These are phyloP conservation scores for Pseudozyma pruni DNA, from an alignment of 1,284 basidiomycete species.

Conservation along the genomic window DNA sequence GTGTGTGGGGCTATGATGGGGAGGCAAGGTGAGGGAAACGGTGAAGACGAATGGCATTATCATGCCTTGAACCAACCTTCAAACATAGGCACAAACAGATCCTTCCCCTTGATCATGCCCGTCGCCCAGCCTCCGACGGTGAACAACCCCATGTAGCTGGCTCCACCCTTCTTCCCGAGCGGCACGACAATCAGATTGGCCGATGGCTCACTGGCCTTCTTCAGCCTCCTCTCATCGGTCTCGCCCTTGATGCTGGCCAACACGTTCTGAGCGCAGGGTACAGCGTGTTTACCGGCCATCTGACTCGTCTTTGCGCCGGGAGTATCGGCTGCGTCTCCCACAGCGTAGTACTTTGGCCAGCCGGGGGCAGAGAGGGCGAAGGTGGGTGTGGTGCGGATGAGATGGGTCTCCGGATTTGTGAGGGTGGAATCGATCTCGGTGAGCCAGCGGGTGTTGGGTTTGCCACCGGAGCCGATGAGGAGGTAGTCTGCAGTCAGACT, in stretches of 20 bases:
- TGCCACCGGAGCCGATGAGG: conserved; percentile 69
- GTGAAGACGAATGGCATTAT: neutral
- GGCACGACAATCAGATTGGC: conserved; percentile 30
- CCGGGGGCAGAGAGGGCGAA: conserved; percentile 27
- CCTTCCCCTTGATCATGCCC: conserved; percentile 38
- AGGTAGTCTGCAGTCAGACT: conserved; percentile 68
- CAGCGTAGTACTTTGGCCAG: conserved; percentile 51
- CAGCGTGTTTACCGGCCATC: conserved; percentile 33
- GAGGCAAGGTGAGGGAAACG: neutral
- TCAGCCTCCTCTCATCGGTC: neutral
- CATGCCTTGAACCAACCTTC: conserved; percentile 24
- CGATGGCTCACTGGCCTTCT: conserved; percentile 11
- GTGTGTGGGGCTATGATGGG: neutral
- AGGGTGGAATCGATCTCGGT: conserved; percentile 58
- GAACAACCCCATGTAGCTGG: conserved; percentile 22
- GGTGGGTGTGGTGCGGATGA: conserved; percentile 66
- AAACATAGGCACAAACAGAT: conserved; percentile 35
- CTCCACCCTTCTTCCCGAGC: conserved; percentile 44
- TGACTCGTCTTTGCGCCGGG: conserved; percentile 46
- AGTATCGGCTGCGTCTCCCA: conserved; percentile 60
- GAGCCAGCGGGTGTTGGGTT: conserved; percentile 68
- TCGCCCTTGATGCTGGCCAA: conserved; percentile 23
- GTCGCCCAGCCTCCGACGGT: conserved; percentile 38
- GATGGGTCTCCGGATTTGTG: conserved; percentile 45
- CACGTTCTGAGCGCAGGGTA: conserved; percentile 49